Conservation (phyloP, 2,329 filamentous ascomycete species). For the Colletotrichum orchidophilum region DNA sequence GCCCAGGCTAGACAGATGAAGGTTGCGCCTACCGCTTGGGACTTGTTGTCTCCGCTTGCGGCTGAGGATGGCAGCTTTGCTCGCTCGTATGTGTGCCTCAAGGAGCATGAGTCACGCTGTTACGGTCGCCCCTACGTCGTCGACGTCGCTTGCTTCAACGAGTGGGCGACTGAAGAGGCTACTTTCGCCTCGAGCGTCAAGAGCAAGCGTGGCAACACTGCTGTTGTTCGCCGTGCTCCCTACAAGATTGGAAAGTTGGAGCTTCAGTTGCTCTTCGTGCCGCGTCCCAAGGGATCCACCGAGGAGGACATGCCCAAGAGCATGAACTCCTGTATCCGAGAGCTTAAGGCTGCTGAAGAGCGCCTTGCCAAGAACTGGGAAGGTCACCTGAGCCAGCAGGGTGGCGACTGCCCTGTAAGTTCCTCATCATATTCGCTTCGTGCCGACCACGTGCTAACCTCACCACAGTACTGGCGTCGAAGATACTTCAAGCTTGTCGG, state of each 20-base stretch:
- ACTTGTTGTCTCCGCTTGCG: conserved; percentile 85
- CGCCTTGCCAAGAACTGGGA: conserved; percentile 82
- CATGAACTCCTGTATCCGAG: conserved; percentile 95
- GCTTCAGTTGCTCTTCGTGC: conserved; percentile 93
- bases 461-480: conserved; percentile 87
- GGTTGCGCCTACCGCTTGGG: conserved; percentile 79
- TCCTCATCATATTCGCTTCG: conserved; percentile 32
- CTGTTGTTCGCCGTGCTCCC: conserved; percentile 84
- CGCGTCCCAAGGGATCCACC: conserved; percentile 83
- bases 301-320: conserved; percentile 99
- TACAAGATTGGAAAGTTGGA: conserved; percentile 97
- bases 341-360: conserved; percentile 90
- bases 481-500: conserved; percentile 96
- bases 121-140: conserved; percentile 89
- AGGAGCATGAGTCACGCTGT: conserved; percentile 88
- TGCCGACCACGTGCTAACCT: conserved; percentile 47
- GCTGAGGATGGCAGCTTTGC: conserved; percentile 94
- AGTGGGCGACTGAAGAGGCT: conserved; percentile 93
- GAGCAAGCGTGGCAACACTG: conserved; percentile 83
- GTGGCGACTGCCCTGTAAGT: conserved; percentile 95
- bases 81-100: conserved; percentile 90
- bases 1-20: conserved; percentile 70
- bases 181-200: conserved; percentile 86
- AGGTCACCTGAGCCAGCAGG: conserved; percentile 93
- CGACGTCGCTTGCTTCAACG: conserved; percentile 96